phyloP scores from a whole-genome alignment of 2,329 filamentous ascomycete species.

The Arthrobotrys iridis region DNA sequence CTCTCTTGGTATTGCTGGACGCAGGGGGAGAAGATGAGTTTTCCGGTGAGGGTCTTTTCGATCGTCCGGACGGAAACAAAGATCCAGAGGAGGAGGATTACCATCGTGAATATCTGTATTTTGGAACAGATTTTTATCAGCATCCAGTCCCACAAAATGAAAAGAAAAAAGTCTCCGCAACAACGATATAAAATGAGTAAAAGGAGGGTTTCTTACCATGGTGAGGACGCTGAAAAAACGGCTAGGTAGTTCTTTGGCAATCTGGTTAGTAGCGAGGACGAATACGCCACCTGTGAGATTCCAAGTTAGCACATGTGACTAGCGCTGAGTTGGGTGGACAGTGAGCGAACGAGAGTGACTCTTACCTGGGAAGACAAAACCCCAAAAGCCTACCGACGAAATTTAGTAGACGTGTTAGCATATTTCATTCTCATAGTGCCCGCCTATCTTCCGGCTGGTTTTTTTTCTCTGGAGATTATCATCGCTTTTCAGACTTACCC shows the following conservation, averaged over 20 bases:
- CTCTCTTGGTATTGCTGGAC: constrained; percentile 61
- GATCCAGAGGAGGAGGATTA: constrained; percentile 68
- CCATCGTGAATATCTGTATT: constrained; percentile 64
- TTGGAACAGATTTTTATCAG: not conserved
- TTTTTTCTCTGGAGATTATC: not conserved
- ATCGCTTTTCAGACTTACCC: constrained; percentile 73
- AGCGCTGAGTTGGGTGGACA: not conserved
- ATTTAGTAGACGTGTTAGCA: constrained; percentile 19
- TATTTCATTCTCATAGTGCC: not conserved
- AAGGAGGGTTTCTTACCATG: constrained; percentile 62
- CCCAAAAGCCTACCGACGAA: constrained; percentile 41
- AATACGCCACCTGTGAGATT: constrained; percentile 64
- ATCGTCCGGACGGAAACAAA: constrained; percentile 67
- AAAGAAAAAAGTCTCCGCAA: not conserved
- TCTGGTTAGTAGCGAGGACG: constrained; percentile 64
- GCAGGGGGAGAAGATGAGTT: constrained; percentile 69
- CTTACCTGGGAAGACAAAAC: constrained; percentile 54
- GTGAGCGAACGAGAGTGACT: not conserved
- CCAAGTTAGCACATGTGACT: constrained; percentile 9
- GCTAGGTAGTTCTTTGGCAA: constrained; percentile 67
- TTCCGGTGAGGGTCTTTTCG: constrained; percentile 64
- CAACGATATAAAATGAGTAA: not conserved
- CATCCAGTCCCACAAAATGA: too few species aligned
- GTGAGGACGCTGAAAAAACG: constrained; percentile 69
- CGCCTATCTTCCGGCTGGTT: too few species aligned